Base-by-base conservation (phyloP, 1,139 yeast genomes). In the Pichia norvegensis region DNA sequence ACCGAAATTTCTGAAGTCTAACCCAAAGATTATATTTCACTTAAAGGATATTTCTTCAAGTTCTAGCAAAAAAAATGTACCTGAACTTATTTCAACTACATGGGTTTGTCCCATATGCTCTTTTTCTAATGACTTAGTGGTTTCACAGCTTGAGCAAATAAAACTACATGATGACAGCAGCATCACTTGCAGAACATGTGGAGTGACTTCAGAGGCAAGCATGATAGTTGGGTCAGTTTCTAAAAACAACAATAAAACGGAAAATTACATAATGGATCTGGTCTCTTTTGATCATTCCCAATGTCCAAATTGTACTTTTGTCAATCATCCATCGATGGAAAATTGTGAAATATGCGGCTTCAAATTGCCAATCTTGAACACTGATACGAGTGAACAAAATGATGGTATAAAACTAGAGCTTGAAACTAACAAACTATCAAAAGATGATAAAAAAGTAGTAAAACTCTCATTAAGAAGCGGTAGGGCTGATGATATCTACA, bases 31-130 rank as follows among this genome's bases (percentile, higher is more conserved):
- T 22, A 78, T 56, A 13, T 11, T 59, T 20, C 46, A 39, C 6
- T 39, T 60, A 49, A 47, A 45, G 9, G 16, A 19, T 10, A 19
- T 17, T 16, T 5, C 19, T 19, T 33, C 36, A 33, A n/a, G 4
- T 33, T 7, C 19, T 8, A 33, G 20, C 36, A 33, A 33, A 38
- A 21, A 20, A 21, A 7, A 21, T 9, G 16, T 19, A 37, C 4
- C n/a, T 10, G 14, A 27, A 13, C 16, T 9, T 9, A 13, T 27
- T 13, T 16, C 20, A 1, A 11, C 45, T 3, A 35, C 45, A 27
- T 90, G 97, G 97, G 73, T 76, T 1, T 90, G 97, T 62, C 81
- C 85, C 13, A 88, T 90, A 4, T 90, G 97, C 62, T 81, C 81
- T 38, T 83, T 73, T 55, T 72, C 81, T 23, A 88, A 88, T 59